Evolutionary conservation across 2,329 filamentous ascomycete species (phyloP).

Genomic region (Atkinsonella hypoxylon): DNA sequence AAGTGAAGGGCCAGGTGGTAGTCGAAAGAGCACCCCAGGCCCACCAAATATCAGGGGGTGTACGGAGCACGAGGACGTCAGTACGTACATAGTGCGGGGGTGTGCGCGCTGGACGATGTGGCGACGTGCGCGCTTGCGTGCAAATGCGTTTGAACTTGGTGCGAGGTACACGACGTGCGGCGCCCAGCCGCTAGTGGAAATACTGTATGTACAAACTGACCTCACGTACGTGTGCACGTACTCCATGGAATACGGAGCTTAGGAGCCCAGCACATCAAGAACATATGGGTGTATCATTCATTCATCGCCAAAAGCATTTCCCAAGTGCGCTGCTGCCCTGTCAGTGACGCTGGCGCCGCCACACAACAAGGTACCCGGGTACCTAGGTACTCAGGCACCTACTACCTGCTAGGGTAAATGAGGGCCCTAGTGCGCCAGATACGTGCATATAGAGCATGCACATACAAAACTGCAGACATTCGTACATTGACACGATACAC

Average conservation of each 20-base stretch:
- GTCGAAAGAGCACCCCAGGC: not conserved
- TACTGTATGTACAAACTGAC: not conserved
- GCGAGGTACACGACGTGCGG: conserved; percentile 4
- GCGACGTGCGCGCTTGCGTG: not conserved
- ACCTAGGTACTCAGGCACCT: too few species aligned
- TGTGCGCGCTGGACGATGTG: not conserved
- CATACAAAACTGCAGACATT: not conserved
- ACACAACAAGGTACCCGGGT: too few species aligned
- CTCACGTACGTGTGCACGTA: too few species aligned
- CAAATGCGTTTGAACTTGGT: conserved; percentile 1
- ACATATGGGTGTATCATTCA: too few species aligned
- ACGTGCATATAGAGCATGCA: too few species aligned
- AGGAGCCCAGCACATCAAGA: too few species aligned
- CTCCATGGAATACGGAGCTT: too few species aligned
- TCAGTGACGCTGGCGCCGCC: too few species aligned
- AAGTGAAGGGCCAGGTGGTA: not conserved
- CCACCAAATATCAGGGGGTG: not conserved
- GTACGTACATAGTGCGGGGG: not conserved
- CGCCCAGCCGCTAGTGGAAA: conserved; percentile 5
- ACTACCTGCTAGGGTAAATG: too few species aligned
- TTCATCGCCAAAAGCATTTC: too few species aligned
- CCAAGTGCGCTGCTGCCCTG: too few species aligned
- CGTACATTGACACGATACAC: not conserved
- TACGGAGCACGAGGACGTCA: not conserved
- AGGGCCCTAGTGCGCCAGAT: too few species aligned